Conservation (phyloP, 345 rosid genomes). For the Mangifera indica region DNA sequence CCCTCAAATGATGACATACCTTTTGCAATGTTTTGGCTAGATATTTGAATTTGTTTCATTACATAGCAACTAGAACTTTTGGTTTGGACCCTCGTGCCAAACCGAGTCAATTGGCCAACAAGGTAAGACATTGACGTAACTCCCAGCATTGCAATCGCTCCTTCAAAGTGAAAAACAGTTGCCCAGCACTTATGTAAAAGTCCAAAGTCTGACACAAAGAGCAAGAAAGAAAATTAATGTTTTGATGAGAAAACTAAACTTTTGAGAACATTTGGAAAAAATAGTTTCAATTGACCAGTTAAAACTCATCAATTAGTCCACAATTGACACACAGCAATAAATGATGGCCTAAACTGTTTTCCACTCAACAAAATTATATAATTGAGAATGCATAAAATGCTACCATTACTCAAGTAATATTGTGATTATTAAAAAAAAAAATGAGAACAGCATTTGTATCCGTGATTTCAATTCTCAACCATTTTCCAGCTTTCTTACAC, state of each 20-base stretch:
- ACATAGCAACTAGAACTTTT: conserved; percentile 19
- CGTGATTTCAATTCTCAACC: too few relatives aligned
- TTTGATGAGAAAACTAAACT: neutral
- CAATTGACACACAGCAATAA: too few relatives aligned
- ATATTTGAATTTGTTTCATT: conserved; percentile 21
- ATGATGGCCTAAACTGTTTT: too few relatives aligned
- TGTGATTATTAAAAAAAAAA: too few relatives aligned
- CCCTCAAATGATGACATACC: conserved; percentile 20
- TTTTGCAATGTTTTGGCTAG: conserved; percentile 13
- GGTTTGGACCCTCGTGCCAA: conserved; percentile 17
- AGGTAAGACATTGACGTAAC: neutral
- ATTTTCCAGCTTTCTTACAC: too few relatives aligned
- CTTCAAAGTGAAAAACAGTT: neutral
- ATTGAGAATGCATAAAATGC: too few relatives aligned
- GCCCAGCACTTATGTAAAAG: neutral
- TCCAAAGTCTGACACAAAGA: neutral
- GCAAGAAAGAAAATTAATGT: neutral
- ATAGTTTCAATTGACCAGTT: neutral
- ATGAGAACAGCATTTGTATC: too few relatives aligned
- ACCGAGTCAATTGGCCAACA: conserved; percentile 14
- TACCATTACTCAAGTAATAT: too few relatives aligned
- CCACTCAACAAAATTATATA: too few relatives aligned
- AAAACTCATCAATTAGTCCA: neutral
- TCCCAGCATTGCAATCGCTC: neutral
- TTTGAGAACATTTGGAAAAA: neutral